These are phyloP conservation scores for Coleophoma cylindrospora DNA, from an alignment of 2,329 filamentous ascomycete genomes.

Conservation along the genomic window DNA sequence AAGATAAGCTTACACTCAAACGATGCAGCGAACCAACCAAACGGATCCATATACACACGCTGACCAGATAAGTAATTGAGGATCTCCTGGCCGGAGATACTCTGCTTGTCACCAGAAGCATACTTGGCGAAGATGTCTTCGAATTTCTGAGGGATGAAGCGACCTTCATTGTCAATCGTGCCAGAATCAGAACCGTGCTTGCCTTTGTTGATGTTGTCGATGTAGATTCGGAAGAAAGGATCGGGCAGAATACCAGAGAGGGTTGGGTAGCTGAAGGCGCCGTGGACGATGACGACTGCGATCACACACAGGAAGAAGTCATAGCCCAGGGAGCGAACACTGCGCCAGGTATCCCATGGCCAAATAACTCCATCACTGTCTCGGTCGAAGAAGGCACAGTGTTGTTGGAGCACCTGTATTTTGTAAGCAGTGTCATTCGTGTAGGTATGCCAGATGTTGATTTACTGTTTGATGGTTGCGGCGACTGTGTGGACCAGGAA, in stretches of 20 bases:
- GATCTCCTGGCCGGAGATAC: constrained; percentile 32
- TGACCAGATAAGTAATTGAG: constrained; percentile 33
- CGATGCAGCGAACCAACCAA: constrained; percentile 29
- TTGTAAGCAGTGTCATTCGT: not conserved
- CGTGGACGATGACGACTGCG: constrained; percentile 41
- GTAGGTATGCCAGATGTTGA: not conserved
- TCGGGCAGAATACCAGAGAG: constrained; percentile 33
- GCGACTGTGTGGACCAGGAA: constrained; percentile 29
- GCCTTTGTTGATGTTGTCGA: constrained; percentile 25
- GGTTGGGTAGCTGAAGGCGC: constrained; percentile 44
- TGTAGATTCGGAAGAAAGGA: constrained; percentile 31
- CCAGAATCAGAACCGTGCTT: constrained; percentile 42
- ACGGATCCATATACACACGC: constrained; percentile 34
- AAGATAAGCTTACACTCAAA: constrained; percentile 27
- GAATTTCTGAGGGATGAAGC: constrained; percentile 43
- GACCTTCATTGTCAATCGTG: constrained; percentile 41
- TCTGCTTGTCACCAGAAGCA: constrained; percentile 29
- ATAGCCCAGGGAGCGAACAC: constrained; percentile 41
- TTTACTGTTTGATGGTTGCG: constrained; percentile 27
- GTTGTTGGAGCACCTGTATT: constrained; percentile 43
- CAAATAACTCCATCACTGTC: constrained; percentile 48
- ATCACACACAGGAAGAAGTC: constrained; percentile 35
- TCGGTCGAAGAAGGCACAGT: constrained; percentile 45
- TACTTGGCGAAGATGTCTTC: constrained; percentile 47
- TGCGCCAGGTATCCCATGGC: constrained; percentile 43